Evolutionary conservation across 768 basidiomycete genomes (phyloP).

Genomic region (Leccinum incarnatum): DNA sequence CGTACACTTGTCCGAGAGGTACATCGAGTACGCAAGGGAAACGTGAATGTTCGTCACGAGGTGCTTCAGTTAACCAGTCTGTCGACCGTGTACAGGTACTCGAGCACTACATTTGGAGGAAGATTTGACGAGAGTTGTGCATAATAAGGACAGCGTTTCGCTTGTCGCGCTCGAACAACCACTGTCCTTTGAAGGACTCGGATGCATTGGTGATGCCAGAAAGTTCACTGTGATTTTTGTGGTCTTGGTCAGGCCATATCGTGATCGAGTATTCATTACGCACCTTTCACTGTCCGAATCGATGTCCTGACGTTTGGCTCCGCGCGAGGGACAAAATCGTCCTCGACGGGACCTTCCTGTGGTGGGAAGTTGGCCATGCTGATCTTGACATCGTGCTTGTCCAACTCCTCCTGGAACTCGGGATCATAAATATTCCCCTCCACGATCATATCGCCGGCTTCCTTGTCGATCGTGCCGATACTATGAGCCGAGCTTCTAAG

Average conservation of each 20-base stretch:
- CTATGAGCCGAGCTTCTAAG: conserved; percentile 32
- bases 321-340: conserved; percentile 22
- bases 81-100: conserved; percentile 24
- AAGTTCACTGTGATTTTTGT: conserved; percentile 3
- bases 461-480: conserved; percentile 30
- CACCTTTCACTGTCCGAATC: conserved; percentile 17
- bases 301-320: conserved; percentile 13
- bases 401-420: conserved; percentile 16
- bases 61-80: conserved; percentile 25
- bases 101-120: conserved; percentile 22
- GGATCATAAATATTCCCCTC: conserved; percentile 38
- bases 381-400: conserved; percentile 9
- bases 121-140: conserved; percentile 26
- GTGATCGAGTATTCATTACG: not conserved
- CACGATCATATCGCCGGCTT: conserved; percentile 30
- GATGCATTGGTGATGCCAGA: conserved; percentile 25
- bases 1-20: conserved; percentile 28
- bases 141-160: conserved; percentile 34
- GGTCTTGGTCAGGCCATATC: not conserved
- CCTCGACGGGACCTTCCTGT: conserved; percentile 9
- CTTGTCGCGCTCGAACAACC: conserved; percentile 28
- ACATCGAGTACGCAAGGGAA: conserved; percentile 35
- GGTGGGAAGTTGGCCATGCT: conserved; percentile 19
- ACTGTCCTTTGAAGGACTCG: conserved; percentile 29
- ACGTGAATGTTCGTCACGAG: conserved; percentile 32